Evolutionary conservation across 177 flowering plant species (phyloP), one percentile per base, ranked within the genome.

Genomic region (Vitis hybrid): DNA sequence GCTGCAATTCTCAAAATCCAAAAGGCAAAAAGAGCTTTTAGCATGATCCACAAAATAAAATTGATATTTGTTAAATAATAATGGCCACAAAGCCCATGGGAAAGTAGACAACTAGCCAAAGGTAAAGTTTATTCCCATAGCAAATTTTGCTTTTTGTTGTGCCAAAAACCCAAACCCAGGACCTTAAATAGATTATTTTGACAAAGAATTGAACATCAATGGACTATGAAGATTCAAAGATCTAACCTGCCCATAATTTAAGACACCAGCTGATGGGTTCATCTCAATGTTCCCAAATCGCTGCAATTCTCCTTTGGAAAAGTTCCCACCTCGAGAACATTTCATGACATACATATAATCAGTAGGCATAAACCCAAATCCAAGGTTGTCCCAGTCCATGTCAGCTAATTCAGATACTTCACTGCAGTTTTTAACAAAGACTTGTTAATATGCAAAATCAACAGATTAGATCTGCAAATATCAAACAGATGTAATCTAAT

Each of bases 181-280:
- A 15, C 48, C 64, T 29, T 15, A 60, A 60, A 31, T 60, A 26
- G 10, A 60, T 14, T 60, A 15, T 33, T 26, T 2, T 7, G 45
- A 16, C 18, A n/a, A 2, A 10, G 39, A 9, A 62, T 49, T 33
- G 14, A 18, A 18, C 29, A 10, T 13, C 68, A 51, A 3, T 26
- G 10, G 12, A 65, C 20, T 14, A 26, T 14, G 19, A 16, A 53
- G 16, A 15, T 15, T 15, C 7, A 61, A 69, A 18, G 12, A n/a
- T 3, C 83, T 50, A 76, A 88, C 94, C 90, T 86, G 90, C 12
- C 91, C 97, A 80, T 89, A 91, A 64, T 86, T 91, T 64, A 91
- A 75, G 56, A 91, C 87, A 58, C 91, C 90, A 68, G 93, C 80
- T 20, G 96, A 87, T 59, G 93, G 93, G 75, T 77, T 87, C 78